A percentile compares a stretch with the other conserved stretches of the same genome.
phyloP scores from a whole-genome alignment of 2,329 filamentous ascomycete genomes.

The Raffaelea arxii region DNA sequence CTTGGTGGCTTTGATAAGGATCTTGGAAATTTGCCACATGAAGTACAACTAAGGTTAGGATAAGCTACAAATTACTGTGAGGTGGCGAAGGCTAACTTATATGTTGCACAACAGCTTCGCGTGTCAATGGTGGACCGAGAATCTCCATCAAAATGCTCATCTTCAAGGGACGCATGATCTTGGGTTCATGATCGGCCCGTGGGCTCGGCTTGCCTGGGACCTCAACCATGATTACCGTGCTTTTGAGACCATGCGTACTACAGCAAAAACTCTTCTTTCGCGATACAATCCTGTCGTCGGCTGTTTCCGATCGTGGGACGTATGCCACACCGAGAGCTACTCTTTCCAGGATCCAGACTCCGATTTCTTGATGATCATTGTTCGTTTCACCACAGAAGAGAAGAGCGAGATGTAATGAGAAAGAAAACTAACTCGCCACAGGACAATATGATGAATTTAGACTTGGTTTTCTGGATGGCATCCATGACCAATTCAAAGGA shows the following conservation, averaged over 20 bases:
- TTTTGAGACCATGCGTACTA: slow-evolving; percentile 21
- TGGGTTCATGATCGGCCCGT: slow-evolving; percentile 32
- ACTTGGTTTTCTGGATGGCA: slow-evolving; percentile 31
- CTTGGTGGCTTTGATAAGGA: too few relatives aligned
- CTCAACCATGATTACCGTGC: slow-evolving; percentile 25
- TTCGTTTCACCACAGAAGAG: too few relatives aligned
- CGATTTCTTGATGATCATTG: slow-evolving; percentile 32
- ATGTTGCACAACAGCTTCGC: slow-evolving; percentile 15
- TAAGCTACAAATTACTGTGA: slow-evolving; percentile 5
- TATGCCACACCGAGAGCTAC: slow-evolving; percentile 28
- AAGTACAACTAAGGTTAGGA: too few relatives aligned
- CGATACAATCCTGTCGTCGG: slow-evolving; percentile 24
- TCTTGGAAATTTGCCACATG: too few relatives aligned
- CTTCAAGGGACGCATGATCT: slow-evolving; percentile 30
- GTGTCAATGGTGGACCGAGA: slow-evolving; percentile 32
- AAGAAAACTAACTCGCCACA: slow-evolving; percentile 23
- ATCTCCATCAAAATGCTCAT: slow-evolving; percentile 23
- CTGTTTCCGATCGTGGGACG: slow-evolving; percentile 33
- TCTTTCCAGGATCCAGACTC: slow-evolving; percentile 22
- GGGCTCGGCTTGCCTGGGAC: slow-evolving; percentile 27
- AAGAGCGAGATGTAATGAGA: too few relatives aligned
- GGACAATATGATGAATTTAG: slow-evolving; percentile 32
- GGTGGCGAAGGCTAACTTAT: neutral
- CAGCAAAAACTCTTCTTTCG: slow-evolving; percentile 25
- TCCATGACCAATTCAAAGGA: slow-evolving; percentile 19